phyloP scores from a whole-genome alignment of 345 rosid species.

The Citrus mangshanensis region DNA sequence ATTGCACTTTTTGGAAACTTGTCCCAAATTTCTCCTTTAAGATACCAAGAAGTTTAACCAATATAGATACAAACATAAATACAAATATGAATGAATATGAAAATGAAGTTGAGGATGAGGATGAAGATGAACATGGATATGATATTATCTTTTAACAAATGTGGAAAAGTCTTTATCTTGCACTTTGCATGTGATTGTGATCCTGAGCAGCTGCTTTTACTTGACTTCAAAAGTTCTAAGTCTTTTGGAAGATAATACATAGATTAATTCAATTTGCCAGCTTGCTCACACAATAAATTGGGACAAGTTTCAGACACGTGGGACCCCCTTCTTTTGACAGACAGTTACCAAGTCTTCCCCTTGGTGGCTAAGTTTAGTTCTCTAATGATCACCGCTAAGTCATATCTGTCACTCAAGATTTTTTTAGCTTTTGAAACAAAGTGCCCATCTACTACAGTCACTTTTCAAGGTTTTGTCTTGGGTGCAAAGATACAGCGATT shows the following conservation, averaged over 20 bases:
- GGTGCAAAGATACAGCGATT: neutral
- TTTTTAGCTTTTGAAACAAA: neutral
- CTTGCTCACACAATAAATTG: neutral
- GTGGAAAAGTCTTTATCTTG: neutral
- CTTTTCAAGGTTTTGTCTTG: neutral
- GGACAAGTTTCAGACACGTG: neutral
- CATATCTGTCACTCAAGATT: neutral
- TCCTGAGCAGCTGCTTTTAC: neutral
- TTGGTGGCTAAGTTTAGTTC: neutral
- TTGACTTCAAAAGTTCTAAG: constrained; percentile 17
- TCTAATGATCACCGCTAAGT: neutral
- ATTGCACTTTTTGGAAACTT: neutral
- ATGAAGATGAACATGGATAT: no score
- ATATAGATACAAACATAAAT: no score
- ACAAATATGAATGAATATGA: no score
- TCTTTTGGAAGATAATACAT: neutral
- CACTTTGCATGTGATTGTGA: neutral
- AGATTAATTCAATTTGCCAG: neutral
- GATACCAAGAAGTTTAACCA: no score
- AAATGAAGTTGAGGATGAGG: no score
- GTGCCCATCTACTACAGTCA: neutral
- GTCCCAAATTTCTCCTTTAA: neutral
- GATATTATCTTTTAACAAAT: no score
- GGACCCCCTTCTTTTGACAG: neutral
- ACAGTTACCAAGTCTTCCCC: neutral